A percentile compares a stretch with the other conserved stretches of the same genome.
Evolutionary conservation across 78 protist genomes (phyloP).

Genomic region (Dictyostelium brefeldianum): DNA sequence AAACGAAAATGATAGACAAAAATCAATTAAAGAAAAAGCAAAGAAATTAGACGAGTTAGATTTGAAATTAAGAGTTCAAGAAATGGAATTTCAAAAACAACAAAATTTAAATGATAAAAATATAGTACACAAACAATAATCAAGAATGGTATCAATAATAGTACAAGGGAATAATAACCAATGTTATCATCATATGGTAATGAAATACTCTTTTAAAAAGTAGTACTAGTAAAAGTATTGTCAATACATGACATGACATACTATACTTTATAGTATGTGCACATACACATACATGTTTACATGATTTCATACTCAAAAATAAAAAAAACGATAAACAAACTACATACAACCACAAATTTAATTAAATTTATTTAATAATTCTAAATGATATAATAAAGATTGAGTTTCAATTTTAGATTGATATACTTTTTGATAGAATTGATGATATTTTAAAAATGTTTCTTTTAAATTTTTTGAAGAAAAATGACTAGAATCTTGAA

Average conservation of each 20-base stretch:
- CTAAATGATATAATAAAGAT: background rate
- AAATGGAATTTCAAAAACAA: constrained; percentile 4
- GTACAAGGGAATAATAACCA: too few species aligned
- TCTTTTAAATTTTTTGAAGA: background rate
- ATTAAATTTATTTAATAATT: constrained; percentile 19
- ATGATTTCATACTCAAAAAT: too few species aligned
- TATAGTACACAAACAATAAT: background rate
- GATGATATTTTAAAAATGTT: background rate
- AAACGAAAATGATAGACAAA: constrained; percentile 3
- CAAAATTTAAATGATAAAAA: background rate
- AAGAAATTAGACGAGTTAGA: background rate
- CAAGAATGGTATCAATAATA: background rate
- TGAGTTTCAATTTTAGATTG: constrained; percentile 17
- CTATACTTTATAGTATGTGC: too few species aligned
- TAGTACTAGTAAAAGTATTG: background rate
- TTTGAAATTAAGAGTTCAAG: background rate
- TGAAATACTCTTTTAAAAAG: background rate
- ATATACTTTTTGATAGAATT: constrained; percentile 13
- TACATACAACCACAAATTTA: background rate
- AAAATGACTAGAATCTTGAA: background rate
- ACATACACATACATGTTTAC: background rate
- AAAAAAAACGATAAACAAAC: too few species aligned
- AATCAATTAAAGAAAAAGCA: constrained; percentile 8
- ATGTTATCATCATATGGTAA: too few species aligned
- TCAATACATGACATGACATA: too few species aligned